phyloP scores from a whole-genome alignment of 2,329 filamentous ascomycete genomes.

The Penicillium glabrum region DNA sequence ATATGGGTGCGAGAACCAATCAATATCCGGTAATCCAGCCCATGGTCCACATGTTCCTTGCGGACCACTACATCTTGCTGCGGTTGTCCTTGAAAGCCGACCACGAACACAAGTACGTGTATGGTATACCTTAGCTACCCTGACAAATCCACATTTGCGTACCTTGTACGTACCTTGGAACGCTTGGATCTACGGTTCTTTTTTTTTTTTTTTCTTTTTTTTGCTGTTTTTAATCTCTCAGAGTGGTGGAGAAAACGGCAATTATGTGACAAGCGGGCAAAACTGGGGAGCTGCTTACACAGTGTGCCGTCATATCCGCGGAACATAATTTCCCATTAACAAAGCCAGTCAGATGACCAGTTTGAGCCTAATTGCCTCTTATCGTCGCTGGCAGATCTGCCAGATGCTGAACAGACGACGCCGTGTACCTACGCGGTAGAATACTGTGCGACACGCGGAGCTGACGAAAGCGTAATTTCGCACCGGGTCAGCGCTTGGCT shows the following conservation, averaged over 20 bases:
- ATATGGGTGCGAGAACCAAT: background rate
- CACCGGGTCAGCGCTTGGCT: background rate
- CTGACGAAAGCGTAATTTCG: constrained; percentile 15
- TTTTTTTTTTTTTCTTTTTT: background rate
- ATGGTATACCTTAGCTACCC: background rate
- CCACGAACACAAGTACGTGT: background rate
- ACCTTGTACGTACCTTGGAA: background rate
- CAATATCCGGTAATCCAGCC: background rate
- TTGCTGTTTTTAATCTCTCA: background rate
- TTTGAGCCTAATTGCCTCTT: background rate
- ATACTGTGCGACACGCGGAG: constrained; percentile 13
- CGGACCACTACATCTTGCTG: constrained; percentile 10
- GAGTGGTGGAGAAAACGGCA: background rate
- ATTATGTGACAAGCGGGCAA: background rate
- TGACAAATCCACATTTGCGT: background rate
- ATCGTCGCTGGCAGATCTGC: background rate
- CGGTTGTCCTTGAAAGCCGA: constrained; percentile 3
- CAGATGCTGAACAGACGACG: background rate
- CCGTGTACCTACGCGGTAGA: background rate
- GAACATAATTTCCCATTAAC: background rate
- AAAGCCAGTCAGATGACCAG: constrained; percentile 19
- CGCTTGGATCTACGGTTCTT: background rate
- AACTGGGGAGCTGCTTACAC: background rate
- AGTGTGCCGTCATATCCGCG: constrained; percentile 7
- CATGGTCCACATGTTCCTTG: constrained; percentile 9